Base-by-base conservation (phyloP, 129 eudicot species). In the Lonicera japonica region DNA sequence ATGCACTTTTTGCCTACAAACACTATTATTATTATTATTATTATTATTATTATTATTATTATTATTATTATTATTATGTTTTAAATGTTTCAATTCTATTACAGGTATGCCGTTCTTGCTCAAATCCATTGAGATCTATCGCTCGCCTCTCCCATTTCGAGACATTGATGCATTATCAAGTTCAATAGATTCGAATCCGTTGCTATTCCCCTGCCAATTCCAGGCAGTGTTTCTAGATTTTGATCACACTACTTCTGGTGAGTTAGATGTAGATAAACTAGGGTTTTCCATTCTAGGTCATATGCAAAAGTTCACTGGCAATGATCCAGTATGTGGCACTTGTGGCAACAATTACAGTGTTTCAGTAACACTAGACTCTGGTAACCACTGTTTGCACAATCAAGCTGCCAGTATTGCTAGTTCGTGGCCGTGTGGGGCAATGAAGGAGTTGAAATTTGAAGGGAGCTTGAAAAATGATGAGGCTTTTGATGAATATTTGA, bases 81-180 rank as follows among this genome's bases (percentile, higher is more conserved):
- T 20, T 52, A 1, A 53, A 0, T n/a, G 12, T 21, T 24, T 69
- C 43, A 21, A 52, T 66, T 56, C 38, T 45, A 55, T 69, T 48
- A 38, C 73, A 89, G 98, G 98, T 60, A 64, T 85, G 34, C 96
- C 99, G 2, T 80, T 83, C 61, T 75, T 92, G 61, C 82, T 92
- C 45, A 92, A 92, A 75, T 82, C 96, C n/a, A 66, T 88, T 11
- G 98, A 92, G 81, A 92, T 92, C 58, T 92, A 92, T 54, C 75
- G 99, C 56, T 85, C 99, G 11, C 87, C 91, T 3, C 79, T 87
- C 56, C 96, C 99, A 21, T 92, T 92, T 71, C 70, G 61, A 11
- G 86, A 92, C 10, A 88, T 92, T 25, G 95, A 88, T 64, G 54
- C 73, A 14, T 68, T 92, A 1, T 78, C 91, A 7, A 63, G 78